Base-by-base conservation (phyloP, 441 rosid genomes). In the Aleurites moluccanus region DNA sequence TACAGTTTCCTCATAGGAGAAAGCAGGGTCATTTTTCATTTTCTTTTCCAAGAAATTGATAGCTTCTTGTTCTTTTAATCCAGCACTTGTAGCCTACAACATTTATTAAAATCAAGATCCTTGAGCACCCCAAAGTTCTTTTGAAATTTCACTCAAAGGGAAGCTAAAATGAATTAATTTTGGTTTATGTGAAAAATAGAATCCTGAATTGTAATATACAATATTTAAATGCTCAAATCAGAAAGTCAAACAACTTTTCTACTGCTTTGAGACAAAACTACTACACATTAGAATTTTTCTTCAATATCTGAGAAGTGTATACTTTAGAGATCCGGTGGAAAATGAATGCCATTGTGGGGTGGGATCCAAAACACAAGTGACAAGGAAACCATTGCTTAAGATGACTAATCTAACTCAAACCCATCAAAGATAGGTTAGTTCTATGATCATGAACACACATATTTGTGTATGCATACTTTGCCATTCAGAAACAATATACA, bases 41-140 rank as follows among this genome's bases (percentile, higher is more conserved):
- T 96, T 96, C 91, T 96, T 96, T 84, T 93, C 99, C 90, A 96
- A 82, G 88, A 93, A 96, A 83, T 93, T 96, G 79, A 96, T 90
- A 42, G 99, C 98, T 84, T 96, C 99, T 81, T 96, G 99, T 74
- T 96, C 99, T 80, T 93, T 96, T 70, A 89, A 86, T 73, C 99
- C 99, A 78, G 97, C 98, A 82, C 99, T 93, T 33, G 99, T 96
- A 72, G 97, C 99, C 98, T 96, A 84, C 64, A 85, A 42, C 18
- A 33, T 23, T 23, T 18, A 27, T 11, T 30, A 59, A 68, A 42
- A 18, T 6, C n/a, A 53, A 15, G 14, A 21, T 50, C 60, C 50
- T 20, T 7, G 16, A 50, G 42, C 40, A 38, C 7, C 42, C 25
- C 27, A 56, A 56, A n/a, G 13, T 56, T n/a, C 15, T 45, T 28